phyloP scores from a whole-genome alignment of 306 rosid genomes.

The Citrullus colocynthis region DNA sequence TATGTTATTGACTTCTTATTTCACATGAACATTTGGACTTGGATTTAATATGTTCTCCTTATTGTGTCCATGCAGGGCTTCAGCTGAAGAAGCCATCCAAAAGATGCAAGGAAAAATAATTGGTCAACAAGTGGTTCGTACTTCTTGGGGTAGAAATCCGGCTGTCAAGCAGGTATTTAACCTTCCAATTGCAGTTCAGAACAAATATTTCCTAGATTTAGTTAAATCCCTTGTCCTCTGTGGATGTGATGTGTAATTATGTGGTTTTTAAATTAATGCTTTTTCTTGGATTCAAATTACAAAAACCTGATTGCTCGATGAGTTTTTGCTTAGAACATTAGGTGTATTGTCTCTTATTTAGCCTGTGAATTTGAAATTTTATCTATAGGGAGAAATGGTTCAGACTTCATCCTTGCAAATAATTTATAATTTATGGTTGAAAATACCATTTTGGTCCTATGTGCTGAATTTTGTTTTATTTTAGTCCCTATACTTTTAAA shows the following conservation, averaged over 20 bases:
- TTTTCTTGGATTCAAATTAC: not conserved
- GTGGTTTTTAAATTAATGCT: not conserved
- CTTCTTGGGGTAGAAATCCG: slow-evolving; percentile 73
- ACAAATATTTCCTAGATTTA: not conserved
- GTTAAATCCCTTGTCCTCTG: not conserved
- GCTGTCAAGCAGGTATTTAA: slow-evolving; percentile 68
- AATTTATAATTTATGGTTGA: not conserved
- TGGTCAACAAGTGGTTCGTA: slow-evolving; percentile 67
- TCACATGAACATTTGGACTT: slow-evolving; percentile 6
- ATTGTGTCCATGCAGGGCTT: slow-evolving; percentile 32
- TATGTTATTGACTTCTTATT: not conserved
- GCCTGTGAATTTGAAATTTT: not conserved
- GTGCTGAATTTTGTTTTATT: too few species aligned
- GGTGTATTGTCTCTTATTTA: not conserved
- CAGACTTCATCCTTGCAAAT: not conserved
- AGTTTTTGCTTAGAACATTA: not conserved
- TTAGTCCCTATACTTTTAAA: too few species aligned
- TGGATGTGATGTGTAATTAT: not conserved
- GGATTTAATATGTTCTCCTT: slow-evolving; percentile 4
- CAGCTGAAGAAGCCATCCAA: slow-evolving; percentile 84
- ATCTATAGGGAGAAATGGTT: not conserved
- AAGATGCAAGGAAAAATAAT: slow-evolving; percentile 79
- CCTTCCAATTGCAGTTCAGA: not conserved
- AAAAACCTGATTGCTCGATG: not conserved
- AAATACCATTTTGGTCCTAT: too few species aligned